These are phyloP conservation scores for Sideroxylon spinosum DNA, from an alignment of 179 eudicot genomes.

Conservation along the genomic window DNA sequence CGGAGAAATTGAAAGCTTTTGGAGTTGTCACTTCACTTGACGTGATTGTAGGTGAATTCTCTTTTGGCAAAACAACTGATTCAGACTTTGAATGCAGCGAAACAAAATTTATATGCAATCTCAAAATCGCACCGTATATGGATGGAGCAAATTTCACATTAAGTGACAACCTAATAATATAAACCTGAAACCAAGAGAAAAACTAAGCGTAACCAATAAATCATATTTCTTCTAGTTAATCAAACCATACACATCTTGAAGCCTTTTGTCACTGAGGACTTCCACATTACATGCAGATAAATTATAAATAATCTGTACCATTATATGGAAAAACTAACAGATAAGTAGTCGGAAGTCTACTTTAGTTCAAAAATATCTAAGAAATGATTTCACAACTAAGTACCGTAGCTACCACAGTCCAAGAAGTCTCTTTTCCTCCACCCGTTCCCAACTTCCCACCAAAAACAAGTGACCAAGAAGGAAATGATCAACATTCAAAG, in stretches of 20 bases:
- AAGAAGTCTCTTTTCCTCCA: background rate
- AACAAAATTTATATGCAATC: conserved; percentile 32
- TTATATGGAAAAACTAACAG: background rate
- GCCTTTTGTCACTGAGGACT: background rate
- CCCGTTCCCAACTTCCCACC: background rate
- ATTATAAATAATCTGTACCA: background rate
- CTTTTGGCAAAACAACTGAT: conserved; percentile 16
- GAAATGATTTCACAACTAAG: background rate
- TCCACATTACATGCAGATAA: background rate
- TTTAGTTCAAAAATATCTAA: background rate
- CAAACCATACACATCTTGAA: background rate
- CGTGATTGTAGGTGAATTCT: conserved; percentile 17
- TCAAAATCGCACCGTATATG: conserved; percentile 43
- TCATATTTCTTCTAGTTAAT: background rate
- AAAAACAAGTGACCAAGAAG: background rate
- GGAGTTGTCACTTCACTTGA: conserved; percentile 31
- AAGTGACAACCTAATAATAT: conserved; percentile 38
- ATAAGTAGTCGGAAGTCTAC: background rate
- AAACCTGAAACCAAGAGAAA: conserved; percentile 47
- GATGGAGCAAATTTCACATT: conserved; percentile 52
- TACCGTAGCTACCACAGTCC: background rate
- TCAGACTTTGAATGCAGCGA: conserved; percentile 28
- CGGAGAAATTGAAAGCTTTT: conserved; percentile 29
- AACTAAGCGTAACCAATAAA: conserved; percentile 8
- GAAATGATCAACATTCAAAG: background rate